A percentile compares a stretch with the other conserved stretches of the same genome.
These are phyloP conservation scores for Sungouiozyma ichnusensis DNA, from an alignment of 805 yeast genomes.

Conservation along the genomic window DNA sequence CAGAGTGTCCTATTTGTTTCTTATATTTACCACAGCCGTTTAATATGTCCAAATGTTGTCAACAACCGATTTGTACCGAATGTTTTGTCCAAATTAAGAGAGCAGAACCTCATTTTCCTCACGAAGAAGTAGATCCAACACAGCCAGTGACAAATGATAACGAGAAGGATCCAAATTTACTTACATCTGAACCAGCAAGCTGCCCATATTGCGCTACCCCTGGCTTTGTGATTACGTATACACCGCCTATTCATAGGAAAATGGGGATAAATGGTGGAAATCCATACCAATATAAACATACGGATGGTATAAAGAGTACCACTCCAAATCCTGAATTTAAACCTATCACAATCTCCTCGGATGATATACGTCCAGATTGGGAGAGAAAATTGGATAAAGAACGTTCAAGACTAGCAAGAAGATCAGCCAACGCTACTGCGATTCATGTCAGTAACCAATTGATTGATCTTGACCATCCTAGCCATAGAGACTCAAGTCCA, in stretches of 20 bases:
- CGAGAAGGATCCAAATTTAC: conserved; percentile 42
- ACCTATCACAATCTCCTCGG: conserved; percentile 52
- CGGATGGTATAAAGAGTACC: background rate
- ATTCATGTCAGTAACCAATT: conserved; percentile 79
- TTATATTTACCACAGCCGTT: conserved; percentile 33
- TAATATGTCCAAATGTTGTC: conserved; percentile 79
- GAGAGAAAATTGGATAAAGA: conserved; percentile 62
- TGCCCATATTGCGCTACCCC: conserved; percentile 92
- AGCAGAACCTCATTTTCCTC: conserved; percentile 84
- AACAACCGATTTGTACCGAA: conserved; percentile 77
- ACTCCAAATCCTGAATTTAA: background rate
- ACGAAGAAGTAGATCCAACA: conserved; percentile 39
- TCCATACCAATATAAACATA: conserved; percentile 33
- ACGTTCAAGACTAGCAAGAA: conserved; percentile 64
- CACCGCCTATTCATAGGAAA: conserved; percentile 43
- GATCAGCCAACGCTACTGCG: conserved; percentile 91
- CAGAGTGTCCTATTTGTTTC: conserved; percentile 93
- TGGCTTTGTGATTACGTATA: conserved; percentile 74
- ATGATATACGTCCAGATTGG: conserved; percentile 89
- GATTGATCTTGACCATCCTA: conserved; percentile 27
- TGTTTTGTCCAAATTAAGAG: conserved; percentile 85
- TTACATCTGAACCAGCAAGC: conserved; percentile 77
- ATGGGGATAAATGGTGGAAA: conserved; percentile 49
- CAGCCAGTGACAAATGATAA: conserved; percentile 21
- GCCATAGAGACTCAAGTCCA: conserved; percentile 2